These are phyloP conservation scores for Phytophthora fragariaefolia DNA, from an alignment of 352 stramenopile species.

Conservation along the genomic window DNA sequence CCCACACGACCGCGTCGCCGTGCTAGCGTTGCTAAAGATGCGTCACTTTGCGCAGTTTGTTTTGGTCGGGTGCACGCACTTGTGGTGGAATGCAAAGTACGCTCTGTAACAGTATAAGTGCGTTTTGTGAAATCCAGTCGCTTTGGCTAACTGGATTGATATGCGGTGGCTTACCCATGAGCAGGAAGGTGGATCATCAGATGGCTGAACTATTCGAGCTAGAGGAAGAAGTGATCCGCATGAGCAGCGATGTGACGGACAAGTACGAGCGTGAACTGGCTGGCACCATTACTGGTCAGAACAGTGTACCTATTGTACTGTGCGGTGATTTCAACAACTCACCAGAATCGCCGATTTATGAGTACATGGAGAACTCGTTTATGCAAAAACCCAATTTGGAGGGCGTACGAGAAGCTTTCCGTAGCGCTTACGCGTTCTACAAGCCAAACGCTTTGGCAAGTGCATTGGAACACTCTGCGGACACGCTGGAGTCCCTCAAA, in stretches of 20 bases:
- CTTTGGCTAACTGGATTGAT: neutral
- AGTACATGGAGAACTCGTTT: conserved; percentile 90
- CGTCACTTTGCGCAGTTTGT: conserved; percentile 83
- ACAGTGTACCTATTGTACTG: conserved; percentile 76
- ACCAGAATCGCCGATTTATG: conserved; percentile 81
- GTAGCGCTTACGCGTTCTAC: conserved; percentile 79
- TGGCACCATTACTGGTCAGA: conserved; percentile 54
- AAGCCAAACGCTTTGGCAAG: conserved; percentile 54
- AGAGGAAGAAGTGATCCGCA: conserved; percentile 82
- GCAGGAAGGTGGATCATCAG: conserved; percentile 87
- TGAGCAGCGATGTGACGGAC: conserved; percentile 80
- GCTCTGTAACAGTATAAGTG: conserved; percentile 11
- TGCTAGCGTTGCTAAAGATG: conserved; percentile 87
- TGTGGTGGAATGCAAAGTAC: conserved; percentile 91
- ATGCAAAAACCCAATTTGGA: conserved; percentile 86
- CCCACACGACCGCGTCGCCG: conserved; percentile 84
- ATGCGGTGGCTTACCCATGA: neutral
- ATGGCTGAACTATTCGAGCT: conserved; percentile 87
- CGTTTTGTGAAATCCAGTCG: neutral
- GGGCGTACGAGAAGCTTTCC: conserved; percentile 66
- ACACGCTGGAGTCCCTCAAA: conserved; percentile 35
- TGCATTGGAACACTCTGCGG: conserved; percentile 37
- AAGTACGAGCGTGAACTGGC: conserved; percentile 81
- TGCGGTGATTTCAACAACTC: conserved; percentile 92
- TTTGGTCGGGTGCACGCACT: conserved; percentile 81